Percentiles rank a stretch among this genome's conserved stretches.
Conservation (phyloP, 2,329 filamentous ascomycete genomes). For the Fusarium oligoseptatum region DNA sequence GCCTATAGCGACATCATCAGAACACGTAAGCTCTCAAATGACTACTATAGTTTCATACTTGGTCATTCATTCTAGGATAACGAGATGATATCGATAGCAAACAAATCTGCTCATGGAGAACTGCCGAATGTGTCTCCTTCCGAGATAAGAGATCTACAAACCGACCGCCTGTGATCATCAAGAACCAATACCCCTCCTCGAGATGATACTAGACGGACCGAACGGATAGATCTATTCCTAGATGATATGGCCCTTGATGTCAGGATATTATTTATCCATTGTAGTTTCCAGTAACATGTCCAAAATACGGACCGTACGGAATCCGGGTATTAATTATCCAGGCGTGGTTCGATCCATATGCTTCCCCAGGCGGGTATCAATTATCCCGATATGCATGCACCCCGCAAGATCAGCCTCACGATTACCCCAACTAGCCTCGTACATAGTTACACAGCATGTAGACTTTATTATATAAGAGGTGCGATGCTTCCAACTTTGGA, state of each 20-base stretch:
- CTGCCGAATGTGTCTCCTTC: background rate
- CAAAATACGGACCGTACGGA: background rate
- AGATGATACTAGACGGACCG: background rate
- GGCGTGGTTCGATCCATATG: background rate
- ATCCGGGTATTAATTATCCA: slow-evolving; percentile 14
- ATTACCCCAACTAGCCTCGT: background rate
- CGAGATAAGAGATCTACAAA: background rate
- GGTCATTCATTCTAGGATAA: background rate
- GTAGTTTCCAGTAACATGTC: background rate
- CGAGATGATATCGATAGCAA: background rate
- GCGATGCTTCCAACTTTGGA: background rate
- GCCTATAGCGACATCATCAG: background rate
- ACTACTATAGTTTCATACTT: background rate
- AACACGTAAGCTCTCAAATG: background rate
- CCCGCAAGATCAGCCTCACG: background rate
- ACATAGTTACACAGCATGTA: background rate
- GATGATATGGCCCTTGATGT: background rate
- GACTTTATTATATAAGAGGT: background rate
- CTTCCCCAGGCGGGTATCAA: background rate
- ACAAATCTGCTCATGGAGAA: background rate
- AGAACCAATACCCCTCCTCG: background rate
- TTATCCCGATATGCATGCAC: slow-evolving; percentile 18
- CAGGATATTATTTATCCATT: background rate
- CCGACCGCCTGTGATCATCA: no score
- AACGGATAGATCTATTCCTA: background rate